Conservation (phyloP, 2,329 filamentous ascomycete genomes). For the Chrysoporthe cubensis region DNA sequence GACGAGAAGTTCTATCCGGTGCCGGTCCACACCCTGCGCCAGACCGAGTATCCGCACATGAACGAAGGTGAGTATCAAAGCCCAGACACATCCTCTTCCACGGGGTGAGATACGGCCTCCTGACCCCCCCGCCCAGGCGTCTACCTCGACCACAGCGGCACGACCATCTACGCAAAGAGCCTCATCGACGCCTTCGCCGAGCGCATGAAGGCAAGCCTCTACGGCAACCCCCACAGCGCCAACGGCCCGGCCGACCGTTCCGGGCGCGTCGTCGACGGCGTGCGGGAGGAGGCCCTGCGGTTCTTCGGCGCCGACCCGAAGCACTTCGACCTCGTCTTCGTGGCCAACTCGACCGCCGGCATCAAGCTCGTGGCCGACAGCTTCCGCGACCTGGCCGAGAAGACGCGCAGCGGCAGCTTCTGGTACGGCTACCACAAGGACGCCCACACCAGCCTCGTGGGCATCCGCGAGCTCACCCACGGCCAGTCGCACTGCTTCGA, state of each 20-base stretch:
- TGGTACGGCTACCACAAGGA: slow-evolving; percentile 66
- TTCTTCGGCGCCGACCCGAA: slow-evolving; percentile 63
- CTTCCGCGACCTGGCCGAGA: slow-evolving; percentile 57
- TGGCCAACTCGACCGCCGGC: slow-evolving; percentile 88
- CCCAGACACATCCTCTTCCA: no score
- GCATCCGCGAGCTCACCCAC: slow-evolving; percentile 67
- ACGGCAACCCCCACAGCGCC: slow-evolving; percentile 71
- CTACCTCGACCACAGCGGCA: slow-evolving; percentile 63
- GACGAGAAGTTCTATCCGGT: slow-evolving; percentile 22
- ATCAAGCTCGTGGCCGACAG: slow-evolving; percentile 76
- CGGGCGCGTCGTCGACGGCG: slow-evolving; percentile 59
- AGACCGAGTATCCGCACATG: slow-evolving; percentile 48
- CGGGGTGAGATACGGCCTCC: no score
- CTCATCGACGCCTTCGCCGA: slow-evolving; percentile 58
- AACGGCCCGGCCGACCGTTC: slow-evolving; percentile 62
- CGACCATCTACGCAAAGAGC: slow-evolving; percentile 62
- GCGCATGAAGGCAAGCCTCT: slow-evolving; percentile 61
- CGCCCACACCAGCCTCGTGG: slow-evolving; percentile 67
- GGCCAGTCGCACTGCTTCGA: slow-evolving; percentile 61
- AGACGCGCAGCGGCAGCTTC: slow-evolving; percentile 49
- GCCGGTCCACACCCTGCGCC: slow-evolving; percentile 40
- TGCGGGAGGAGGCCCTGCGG: slow-evolving; percentile 55
- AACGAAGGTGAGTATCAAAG: slow-evolving; percentile 39
- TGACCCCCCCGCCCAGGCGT: slow-evolving; percentile 37
- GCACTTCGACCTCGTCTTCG: slow-evolving; percentile 69